Evolutionary conservation across 2,329 filamentous ascomycete species (phyloP).

Genomic region (Sporothrix brunneoviolacea): DNA sequence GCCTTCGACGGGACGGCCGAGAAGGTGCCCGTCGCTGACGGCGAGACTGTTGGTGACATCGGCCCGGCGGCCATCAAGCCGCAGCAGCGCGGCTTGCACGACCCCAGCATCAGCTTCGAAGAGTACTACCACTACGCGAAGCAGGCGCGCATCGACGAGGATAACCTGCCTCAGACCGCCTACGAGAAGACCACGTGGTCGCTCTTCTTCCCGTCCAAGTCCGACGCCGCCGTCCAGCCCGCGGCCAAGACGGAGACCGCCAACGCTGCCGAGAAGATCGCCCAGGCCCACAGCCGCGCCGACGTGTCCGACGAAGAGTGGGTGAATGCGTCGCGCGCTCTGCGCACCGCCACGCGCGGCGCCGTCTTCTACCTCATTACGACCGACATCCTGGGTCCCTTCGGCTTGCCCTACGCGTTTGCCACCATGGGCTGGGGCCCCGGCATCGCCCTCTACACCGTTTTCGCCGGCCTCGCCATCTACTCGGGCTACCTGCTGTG

Average conservation of each 20-base stretch:
- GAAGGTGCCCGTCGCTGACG: background rate
- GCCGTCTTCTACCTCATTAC: slow-evolving; percentile 44
- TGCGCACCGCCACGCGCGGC: slow-evolving; percentile 40
- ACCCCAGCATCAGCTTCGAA: slow-evolving; percentile 27
- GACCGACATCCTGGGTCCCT: slow-evolving; percentile 41
- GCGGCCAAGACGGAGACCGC: background rate
- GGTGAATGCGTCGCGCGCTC: slow-evolving; percentile 38
- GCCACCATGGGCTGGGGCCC: slow-evolving; percentile 28
- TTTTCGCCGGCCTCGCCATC: slow-evolving; percentile 34
- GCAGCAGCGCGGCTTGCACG: slow-evolving; percentile 21
- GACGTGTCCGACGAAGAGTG: slow-evolving; percentile 36
- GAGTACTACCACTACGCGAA: slow-evolving; percentile 30
- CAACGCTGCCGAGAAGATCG: slow-evolving; percentile 4
- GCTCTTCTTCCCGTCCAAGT: slow-evolving; percentile 20
- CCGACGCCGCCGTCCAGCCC: slow-evolving; percentile 14
- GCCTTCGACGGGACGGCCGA: slow-evolving; percentile 9
- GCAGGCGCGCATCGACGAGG: slow-evolving; percentile 28
- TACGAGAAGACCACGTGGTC: slow-evolving; percentile 20
- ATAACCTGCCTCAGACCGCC: slow-evolving; percentile 17
- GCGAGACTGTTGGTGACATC: background rate
- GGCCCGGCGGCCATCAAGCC: slow-evolving; percentile 5
- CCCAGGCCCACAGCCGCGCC: slow-evolving; percentile 10
- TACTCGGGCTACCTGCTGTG: slow-evolving; percentile 43
- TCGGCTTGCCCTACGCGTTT: slow-evolving; percentile 30
- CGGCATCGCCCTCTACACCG: slow-evolving; percentile 38